A percentile compares a stretch with the other conserved stretches of the same genome.
These are phyloP conservation scores for Gastrodia elata DNA, from an alignment of 106 monocot species.

Conservation along the genomic window DNA sequence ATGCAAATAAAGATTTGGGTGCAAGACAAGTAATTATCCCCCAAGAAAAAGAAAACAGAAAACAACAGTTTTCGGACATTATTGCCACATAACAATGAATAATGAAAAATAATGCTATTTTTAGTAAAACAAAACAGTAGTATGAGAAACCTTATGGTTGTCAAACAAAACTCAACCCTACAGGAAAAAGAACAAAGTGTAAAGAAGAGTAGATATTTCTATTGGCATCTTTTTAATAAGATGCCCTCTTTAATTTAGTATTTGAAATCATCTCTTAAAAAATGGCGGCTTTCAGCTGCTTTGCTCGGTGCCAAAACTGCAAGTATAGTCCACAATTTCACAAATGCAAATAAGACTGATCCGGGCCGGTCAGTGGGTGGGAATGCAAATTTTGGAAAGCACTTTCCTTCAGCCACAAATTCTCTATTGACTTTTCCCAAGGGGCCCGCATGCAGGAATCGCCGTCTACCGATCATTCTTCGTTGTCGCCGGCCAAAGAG, in stretches of 20 bases:
- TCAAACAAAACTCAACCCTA: too few species aligned
- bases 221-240: neutral
- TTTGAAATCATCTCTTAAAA: neutral
- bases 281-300: neutral
- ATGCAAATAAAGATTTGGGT: too few species aligned
- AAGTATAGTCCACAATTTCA: neutral
- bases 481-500: constrained; percentile 52
- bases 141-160: too few species aligned
- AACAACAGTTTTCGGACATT: too few species aligned
- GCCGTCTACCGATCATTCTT: constrained; percentile 25
- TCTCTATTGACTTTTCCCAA: constrained; percentile 2
- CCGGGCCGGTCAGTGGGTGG: neutral
- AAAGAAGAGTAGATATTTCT: neutral
- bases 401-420: neutral
- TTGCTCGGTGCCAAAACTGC: neutral
- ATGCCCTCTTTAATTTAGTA: neutral
- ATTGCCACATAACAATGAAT: neutral
- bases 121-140: neutral
- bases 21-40: too few species aligned
- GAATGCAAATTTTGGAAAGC: neutral
- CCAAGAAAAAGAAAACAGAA: too few species aligned
- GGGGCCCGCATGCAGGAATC: neutral
- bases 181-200: neutral
- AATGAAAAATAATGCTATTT: neutral
- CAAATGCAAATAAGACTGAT: neutral